phyloP scores from a whole-genome alignment of 176 grass and related monocot genomes.

The Paspalum vaginatum region DNA sequence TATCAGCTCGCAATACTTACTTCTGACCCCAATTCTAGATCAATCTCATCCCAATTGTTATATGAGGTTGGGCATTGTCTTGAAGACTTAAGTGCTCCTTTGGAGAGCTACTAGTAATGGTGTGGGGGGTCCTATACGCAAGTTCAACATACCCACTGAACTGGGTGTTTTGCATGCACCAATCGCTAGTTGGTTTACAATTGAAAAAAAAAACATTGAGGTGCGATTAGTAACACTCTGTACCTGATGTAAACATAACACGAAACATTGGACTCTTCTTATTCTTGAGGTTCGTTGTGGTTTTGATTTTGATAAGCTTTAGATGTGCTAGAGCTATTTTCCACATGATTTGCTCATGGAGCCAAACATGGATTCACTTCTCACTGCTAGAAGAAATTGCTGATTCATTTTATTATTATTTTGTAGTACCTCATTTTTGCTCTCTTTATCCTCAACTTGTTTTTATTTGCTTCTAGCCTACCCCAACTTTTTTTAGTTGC shows the following conservation, averaged over 20 bases:
- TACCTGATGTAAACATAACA: neutral
- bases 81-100: neutral
- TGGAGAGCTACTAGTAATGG: neutral
- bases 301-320: neutral
- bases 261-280: constrained; percentile 13
- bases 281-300: constrained; percentile 18
- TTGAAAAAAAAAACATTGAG: neutral
- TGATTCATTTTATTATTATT: neutral
- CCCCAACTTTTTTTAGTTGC: constrained; percentile 1
- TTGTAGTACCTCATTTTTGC: neutral
- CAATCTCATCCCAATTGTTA: neutral
- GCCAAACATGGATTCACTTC: neutral
- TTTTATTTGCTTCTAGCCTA: neutral
- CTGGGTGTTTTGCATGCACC: neutral
- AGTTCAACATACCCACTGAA: neutral
- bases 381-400: neutral
- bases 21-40: neutral
- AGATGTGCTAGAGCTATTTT: neutral
- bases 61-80: neutral
- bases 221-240: neutral
- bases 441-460: neutral
- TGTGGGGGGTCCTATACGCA: neutral
- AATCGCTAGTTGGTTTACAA: constrained; percentile 2
- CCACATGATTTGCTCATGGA: neutral
- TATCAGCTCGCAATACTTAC: neutral